A percentile compares a stretch with the other conserved stretches of the same genome.
Conservation (phyloP, 805 yeast genomes). For the Hemisphaericaspora nanyangensis region DNA sequence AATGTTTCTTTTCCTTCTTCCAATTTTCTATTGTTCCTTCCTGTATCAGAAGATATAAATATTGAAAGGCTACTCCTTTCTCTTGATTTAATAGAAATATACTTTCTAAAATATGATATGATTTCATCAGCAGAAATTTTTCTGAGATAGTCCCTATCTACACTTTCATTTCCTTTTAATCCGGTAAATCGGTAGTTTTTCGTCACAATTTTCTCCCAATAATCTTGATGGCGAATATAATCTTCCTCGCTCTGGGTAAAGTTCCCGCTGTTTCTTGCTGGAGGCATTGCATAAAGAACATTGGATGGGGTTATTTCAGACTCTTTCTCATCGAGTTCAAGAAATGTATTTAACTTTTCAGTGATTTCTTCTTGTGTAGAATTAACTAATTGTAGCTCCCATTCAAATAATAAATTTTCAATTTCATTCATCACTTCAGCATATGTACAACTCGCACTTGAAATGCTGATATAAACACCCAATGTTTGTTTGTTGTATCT, state of each 20-base stretch:
- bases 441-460: constrained; percentile 48
- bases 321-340: constrained; percentile 14
- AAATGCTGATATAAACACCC: constrained; percentile 56
- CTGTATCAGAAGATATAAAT: constrained; percentile 5
- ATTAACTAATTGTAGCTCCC: constrained; percentile 31
- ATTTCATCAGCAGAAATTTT: constrained; percentile 22
- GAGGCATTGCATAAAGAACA: constrained; percentile 19
- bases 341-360: constrained; percentile 29
- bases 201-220: constrained; percentile 49
- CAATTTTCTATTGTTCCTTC: constrained; percentile 1
- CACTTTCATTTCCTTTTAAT: constrained; percentile 24
- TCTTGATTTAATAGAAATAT: constrained; percentile 13
- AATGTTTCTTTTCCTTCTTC: constrained; percentile 1
- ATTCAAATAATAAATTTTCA: constrained; percentile 42
- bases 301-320: constrained; percentile 11
- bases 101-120: constrained; percentile 7
- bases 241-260: constrained; percentile 12
- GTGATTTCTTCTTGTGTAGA: constrained; percentile 35
- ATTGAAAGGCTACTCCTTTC: constrained; percentile 10
- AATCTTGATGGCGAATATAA: constrained; percentile 37
- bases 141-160: constrained; percentile 29
- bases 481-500: constrained; percentile 47
- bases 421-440: constrained; percentile 40
- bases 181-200: constrained; percentile 39
- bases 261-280: constrained; percentile 25